Evolutionary conservation across 495 filamentous ascomycete genomes (phyloP), one percentile per base, ranked within the genome.

Genomic region (Pyrenopolyporus hunteri): DNA sequence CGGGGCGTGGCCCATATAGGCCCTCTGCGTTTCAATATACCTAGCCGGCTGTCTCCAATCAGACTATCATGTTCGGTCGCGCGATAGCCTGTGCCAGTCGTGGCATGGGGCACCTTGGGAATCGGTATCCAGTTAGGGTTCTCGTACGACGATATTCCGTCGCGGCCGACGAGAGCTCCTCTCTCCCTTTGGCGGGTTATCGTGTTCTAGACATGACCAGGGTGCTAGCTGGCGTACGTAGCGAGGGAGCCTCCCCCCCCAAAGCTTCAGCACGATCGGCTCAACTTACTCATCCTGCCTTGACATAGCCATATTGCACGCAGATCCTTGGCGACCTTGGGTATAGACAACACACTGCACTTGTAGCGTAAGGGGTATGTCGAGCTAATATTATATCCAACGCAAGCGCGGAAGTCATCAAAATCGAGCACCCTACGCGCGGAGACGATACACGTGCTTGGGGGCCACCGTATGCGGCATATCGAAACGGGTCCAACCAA

Each of bases 291-390:
- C 36, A 46, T 22, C 31, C 5, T 10, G n/a, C n/a, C n/a, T 28
- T 59, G 5, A 10, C 44, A 13, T 67, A 98, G 94, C 94, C 94
- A 62, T 97, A 97, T 70, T 96, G 92, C 66, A 98, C 94, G 44
- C 94, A 98, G 73, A 98, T 98, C 31, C 80, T 98, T 7, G 94
- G 94, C 61, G 94, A 98, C 73, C 80, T 98, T 65, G 94, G 94
- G 94, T 97, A 88, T 64, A 36, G 32, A 45, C 9, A 40, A 53
- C 17, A 43, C 28, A 28, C 57, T 20, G 28, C 20, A 40, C 64
- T 78, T 72, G 10, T 40, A 65, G 59, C 46, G 22, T 25, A 48
- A 45, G 39, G 32, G 42, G 17, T 48, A 14, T 4, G 16, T 29
- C 36, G 10, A 60, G 57, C 57, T 71, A 63, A 70, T 58, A 65